These are phyloP conservation scores for Lactarius pseudohatsudake DNA, from an alignment of 768 basidiomycete species.

Conservation along the genomic window DNA sequence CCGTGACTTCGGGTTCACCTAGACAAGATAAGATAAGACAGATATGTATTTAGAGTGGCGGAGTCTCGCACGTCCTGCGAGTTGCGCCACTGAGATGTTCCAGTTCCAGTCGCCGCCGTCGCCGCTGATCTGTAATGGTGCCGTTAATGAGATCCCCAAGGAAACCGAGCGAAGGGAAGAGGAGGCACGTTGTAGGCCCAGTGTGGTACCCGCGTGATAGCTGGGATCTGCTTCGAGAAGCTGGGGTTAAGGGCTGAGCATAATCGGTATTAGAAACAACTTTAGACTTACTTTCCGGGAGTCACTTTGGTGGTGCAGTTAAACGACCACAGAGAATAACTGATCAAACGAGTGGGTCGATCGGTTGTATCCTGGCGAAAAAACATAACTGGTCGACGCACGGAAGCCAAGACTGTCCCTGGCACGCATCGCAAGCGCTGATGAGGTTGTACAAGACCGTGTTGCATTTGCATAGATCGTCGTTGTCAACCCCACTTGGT, in stretches of 20 bases:
- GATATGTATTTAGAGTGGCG: neutral
- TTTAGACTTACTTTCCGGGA: slow-evolving; percentile 16
- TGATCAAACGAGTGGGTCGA: neutral
- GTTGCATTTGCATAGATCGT: slow-evolving; percentile 31
- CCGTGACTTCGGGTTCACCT: slow-evolving; percentile 14
- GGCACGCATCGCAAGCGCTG: slow-evolving; percentile 34
- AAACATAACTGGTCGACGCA: slow-evolving; percentile 11
- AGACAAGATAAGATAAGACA: neutral
- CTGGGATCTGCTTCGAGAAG: slow-evolving; percentile 38
- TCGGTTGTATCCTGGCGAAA: neutral
- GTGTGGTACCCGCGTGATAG: slow-evolving; percentile 43
- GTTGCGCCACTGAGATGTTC: too few species aligned
- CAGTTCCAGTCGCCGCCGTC: too few species aligned
- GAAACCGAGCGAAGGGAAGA: neutral
- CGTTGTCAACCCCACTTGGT: slow-evolving; percentile 4
- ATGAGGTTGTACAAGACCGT: slow-evolving; percentile 34
- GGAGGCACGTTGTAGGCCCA: slow-evolving; percentile 36
- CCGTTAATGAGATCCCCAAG: too few species aligned
- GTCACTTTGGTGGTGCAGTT: slow-evolving; percentile 11
- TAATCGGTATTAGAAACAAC: neutral
- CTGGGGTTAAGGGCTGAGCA: slow-evolving; percentile 2
- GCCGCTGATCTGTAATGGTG: too few species aligned
- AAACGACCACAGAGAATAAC: slow-evolving; percentile 20
- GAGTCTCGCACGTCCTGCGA: slow-evolving; percentile 1
- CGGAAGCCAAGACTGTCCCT: slow-evolving; percentile 20